phyloP scores from a whole-genome alignment of 371 early-diverging fungal genomes.

The Rhizopus stolonifer region DNA sequence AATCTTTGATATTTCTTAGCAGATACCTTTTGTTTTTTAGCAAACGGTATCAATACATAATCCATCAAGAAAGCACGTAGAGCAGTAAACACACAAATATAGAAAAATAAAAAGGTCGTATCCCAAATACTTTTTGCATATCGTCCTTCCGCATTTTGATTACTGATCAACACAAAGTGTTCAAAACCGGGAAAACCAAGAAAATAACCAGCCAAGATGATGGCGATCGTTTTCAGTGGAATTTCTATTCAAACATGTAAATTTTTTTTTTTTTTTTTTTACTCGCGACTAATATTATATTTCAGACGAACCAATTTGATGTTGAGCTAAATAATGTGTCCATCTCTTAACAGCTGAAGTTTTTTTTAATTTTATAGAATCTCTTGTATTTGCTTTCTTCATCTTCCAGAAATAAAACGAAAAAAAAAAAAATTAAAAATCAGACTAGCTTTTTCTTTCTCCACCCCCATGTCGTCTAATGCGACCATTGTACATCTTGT shows the following conservation, averaged over 20 bases:
- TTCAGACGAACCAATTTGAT: constrained; percentile 33
- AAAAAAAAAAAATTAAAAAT: constrained; percentile 1
- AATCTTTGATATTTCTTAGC: constrained; percentile 59
- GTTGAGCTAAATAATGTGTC: constrained; percentile 28
- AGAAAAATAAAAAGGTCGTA: constrained; percentile 57
- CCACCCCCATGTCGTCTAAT: too few relatives aligned
- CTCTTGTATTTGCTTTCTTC: not conserved
- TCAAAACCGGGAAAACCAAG: constrained; percentile 37
- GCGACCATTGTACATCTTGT: too few relatives aligned
- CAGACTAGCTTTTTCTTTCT: too few relatives aligned
- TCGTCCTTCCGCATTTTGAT: constrained; percentile 37
- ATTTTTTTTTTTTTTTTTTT: not conserved
- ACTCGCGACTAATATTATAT: not conserved
- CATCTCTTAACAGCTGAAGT: not conserved
- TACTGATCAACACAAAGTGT: constrained; percentile 50
- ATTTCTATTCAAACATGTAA: constrained; percentile 16
- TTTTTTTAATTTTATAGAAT: constrained; percentile 4
- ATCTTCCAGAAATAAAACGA: not conserved
- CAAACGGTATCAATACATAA: constrained; percentile 57
- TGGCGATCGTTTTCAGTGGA: constrained; percentile 32
- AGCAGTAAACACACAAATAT: constrained; percentile 64
- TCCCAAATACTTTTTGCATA: constrained; percentile 60
- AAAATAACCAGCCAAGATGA: constrained; percentile 31
- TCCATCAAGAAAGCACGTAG: constrained; percentile 57
- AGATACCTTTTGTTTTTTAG: constrained; percentile 35